Evolutionary conservation across 495 filamentous ascomycete species (phyloP), one percentile per base, ranked within the genome.

Genomic region (Thermothielavioides terrestris): DNA sequence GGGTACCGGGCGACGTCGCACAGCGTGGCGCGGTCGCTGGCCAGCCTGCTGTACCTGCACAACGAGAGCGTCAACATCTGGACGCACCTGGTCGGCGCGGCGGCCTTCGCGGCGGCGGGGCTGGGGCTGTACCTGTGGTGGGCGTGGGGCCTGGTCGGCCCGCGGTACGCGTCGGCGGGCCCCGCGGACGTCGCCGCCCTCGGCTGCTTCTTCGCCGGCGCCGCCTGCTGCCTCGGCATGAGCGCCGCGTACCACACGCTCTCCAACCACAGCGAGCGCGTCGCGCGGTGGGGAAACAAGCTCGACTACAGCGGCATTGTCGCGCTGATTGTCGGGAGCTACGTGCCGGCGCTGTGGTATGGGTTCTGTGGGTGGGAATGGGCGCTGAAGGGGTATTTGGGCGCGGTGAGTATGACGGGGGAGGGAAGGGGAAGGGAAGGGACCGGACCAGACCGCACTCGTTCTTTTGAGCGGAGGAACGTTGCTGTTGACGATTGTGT

Each of bases 11-110:
- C 48, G 2, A 66, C 65, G 7, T 64, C 60, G 59, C 59, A 71
- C 61, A 66, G 61, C 56, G 66, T 67, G 58, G 35, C 34, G 26
- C 20, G 30, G n/a, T 71, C 68, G 14, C 53, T 75, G 23, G 15
- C 36, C 30, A 62, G 58, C 54, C 54, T 71, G 18, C 51, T 56
- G 51, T 62, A 66, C 56, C 52, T 73, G 46, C 72, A 97, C 71
- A 97, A 95, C 68, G 89, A 97, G 65, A 81, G 79, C n/a, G 84
- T 97, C 52, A 97, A 97, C 66, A 91, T 95, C 60, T 95, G 89
- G 68, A 81, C 85, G 2, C 91, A 97, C 66, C 77, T 95, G 6
- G 56, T 92, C 18, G 83, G 82, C 39, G 71, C 81, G 12, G 41
- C 82, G 5, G 27, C 62, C 17, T 77, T 79, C 49, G 52, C 74